phyloP scores from a whole-genome alignment of 352 stramenopile genomes.

The Phytophthora colocasiae region DNA sequence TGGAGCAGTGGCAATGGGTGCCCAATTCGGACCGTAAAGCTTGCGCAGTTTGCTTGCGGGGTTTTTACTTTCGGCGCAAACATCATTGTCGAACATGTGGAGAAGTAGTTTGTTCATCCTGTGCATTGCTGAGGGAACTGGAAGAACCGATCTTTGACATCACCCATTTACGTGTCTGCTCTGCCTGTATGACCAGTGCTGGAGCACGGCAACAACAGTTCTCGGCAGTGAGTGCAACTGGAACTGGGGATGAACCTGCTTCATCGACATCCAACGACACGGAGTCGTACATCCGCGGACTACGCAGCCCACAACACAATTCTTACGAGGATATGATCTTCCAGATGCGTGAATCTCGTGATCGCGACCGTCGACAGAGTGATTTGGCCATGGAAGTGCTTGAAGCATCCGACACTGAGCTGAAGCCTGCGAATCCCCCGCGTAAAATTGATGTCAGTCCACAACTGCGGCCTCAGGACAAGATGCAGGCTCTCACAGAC shows the following conservation, averaged over 20 bases:
- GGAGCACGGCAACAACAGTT: slow-evolving; percentile 32
- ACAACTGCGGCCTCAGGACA: slow-evolving; percentile 47
- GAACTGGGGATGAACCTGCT: slow-evolving; percentile 41
- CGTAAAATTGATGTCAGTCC: slow-evolving; percentile 23
- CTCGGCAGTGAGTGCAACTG: slow-evolving; percentile 17
- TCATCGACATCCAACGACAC: slow-evolving; percentile 64
- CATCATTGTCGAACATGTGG: slow-evolving; percentile 78
- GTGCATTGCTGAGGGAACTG: slow-evolving; percentile 60
- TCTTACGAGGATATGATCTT: slow-evolving; percentile 72
- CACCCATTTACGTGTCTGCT: slow-evolving; percentile 70
- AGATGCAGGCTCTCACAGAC: slow-evolving; percentile 58
- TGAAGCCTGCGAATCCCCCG: slow-evolving; percentile 22
- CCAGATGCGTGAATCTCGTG: slow-evolving; percentile 56
- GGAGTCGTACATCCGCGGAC: slow-evolving; percentile 55
- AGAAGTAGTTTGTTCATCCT: slow-evolving; percentile 77
- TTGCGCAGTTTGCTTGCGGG: slow-evolving; percentile 72
- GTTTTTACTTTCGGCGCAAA: slow-evolving; percentile 80
- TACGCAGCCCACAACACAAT: slow-evolving; percentile 60
- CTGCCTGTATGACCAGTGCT: slow-evolving; percentile 59
- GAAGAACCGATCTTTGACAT: slow-evolving; percentile 80
- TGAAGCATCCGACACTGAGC: slow-evolving; percentile 28
- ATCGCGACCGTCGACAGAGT: slow-evolving; percentile 55
- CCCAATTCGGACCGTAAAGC: slow-evolving; percentile 75
- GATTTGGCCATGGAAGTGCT: slow-evolving; percentile 40
- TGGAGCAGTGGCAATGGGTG: slow-evolving; percentile 85